Base-by-base conservation (phyloP, 2,329 filamentous ascomycete species). In the Lecanosticta acicola region DNA sequence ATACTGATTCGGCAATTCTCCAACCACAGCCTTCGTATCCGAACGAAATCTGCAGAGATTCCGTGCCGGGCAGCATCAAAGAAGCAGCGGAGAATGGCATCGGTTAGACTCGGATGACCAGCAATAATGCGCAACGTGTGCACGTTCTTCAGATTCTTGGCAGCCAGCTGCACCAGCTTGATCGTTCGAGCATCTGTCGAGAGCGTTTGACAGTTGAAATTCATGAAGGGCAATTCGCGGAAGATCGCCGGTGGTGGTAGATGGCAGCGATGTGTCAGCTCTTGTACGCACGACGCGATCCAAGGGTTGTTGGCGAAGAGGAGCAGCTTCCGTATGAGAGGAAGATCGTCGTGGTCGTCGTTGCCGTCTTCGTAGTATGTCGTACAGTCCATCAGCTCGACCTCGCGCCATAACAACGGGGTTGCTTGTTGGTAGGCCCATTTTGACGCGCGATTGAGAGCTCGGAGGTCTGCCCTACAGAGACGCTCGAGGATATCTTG, bases 181-280 rank as follows among this genome's bases (percentile, higher is more conserved):
- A 68, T 65, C 1, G 70, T 66, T 4, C 69, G 59, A 2, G 51
- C 48, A 48, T 73, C 70, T 17, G 58, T 57, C 3, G 69, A 71
- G 3, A 74, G 57, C 1, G 61, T 68, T 14, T 61, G 60, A 17
- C 59, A 58, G 18, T 66, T 57, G 55, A 73, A 73, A 32, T 62
- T 57, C 42, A 65, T 64, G 21, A 56, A 53, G 4, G 69, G 70
- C 1, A 74, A 59, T 43, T 71, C 70, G 18, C 57, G 54, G 56
- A 71, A 73, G 38, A 72, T 69, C 21, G 66, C 66, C 0, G 71
- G 71, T 2, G 66, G 63, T 1, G 70, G 68, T 1, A 73, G 57
- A 49, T 73, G 71, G 54, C 71, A 74, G 18, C 68, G 67, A 54
- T 74, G 70, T 9, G 66, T 71, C 4, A 74, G 51, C 3, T 59